phyloP scores from a whole-genome alignment of 129 eudicot species.

The Oenanthe sinensis region DNA sequence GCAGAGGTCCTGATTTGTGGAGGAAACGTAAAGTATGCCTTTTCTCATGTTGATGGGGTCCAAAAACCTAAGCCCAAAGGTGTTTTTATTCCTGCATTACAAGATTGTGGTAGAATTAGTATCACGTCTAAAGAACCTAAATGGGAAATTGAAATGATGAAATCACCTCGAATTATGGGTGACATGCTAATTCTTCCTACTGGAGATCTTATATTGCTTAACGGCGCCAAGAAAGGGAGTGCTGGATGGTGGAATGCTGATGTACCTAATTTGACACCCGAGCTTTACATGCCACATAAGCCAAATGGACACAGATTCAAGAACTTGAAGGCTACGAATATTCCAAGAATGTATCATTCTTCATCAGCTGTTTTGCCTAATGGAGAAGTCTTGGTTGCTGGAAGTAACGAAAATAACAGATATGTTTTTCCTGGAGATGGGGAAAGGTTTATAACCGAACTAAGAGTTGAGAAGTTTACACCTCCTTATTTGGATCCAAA shows the following conservation, averaged over 20 bases:
- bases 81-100: conserved; percentile 33
- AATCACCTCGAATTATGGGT: conserved; percentile 56
- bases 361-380: conserved; percentile 46
- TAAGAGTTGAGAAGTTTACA: conserved; percentile 59
- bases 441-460: conserved; percentile 41
- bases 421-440: conserved; percentile 25
- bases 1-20: conserved; percentile 71
- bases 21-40: conserved; percentile 47
- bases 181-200: conserved; percentile 71
- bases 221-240: conserved; percentile 63
- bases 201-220: conserved; percentile 53
- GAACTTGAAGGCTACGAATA: conserved; percentile 27
- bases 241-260: conserved; percentile 71
- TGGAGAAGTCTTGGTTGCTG: conserved; percentile 59
- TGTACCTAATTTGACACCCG: conserved; percentile 47
- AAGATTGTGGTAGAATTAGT: conserved; percentile 58
- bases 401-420: conserved; percentile 54
- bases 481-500: conserved; percentile 57
- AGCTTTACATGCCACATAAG: conserved; percentile 43
- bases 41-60: conserved; percentile 30
- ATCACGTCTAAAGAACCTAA: conserved; percentile 17
- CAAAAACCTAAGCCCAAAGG: conserved; percentile 16
- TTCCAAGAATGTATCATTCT: conserved; percentile 85
- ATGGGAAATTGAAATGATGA: conserved; percentile 81
- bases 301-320: conserved; percentile 38